Conservation (phyloP, 805 yeast genomes). For the Saccharomyces paradoxus region DNA sequence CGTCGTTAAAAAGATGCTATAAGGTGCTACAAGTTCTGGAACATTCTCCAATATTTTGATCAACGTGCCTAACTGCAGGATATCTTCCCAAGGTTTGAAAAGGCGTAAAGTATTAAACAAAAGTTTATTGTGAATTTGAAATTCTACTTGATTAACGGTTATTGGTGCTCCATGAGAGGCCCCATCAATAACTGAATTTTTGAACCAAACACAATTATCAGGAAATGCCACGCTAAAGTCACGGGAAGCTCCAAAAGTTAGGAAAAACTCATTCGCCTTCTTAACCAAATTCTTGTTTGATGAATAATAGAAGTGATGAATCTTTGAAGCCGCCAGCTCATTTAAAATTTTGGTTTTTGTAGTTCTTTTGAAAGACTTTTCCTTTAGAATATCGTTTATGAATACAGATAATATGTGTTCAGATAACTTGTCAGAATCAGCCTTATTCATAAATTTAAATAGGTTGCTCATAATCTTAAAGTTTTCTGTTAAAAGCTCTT, state of each 20-base stretch:
- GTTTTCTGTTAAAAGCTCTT: conserved; percentile 50
- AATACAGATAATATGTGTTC: conserved; percentile 39
- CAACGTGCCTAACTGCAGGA: conserved; percentile 48
- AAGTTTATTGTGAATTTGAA: conserved; percentile 59
- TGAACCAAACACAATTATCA: conserved; percentile 47
- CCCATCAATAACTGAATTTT: conserved; percentile 18
- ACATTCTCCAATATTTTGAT: conserved; percentile 41
- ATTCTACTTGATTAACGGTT: conserved; percentile 41
- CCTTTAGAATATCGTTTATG: conserved; percentile 46
- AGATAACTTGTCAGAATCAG: conserved; percentile 44
- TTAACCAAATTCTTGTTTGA: conserved; percentile 31
- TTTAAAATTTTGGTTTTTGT: conserved; percentile 71
- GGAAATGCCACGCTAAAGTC: conserved; percentile 39
- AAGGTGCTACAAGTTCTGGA: conserved; percentile 71
- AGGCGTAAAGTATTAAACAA: conserved; percentile 52
- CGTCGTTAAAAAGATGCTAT: conserved; percentile 47
- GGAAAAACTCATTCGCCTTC: conserved; percentile 40
- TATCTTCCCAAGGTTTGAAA: conserved; percentile 78
- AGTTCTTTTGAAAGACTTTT: conserved; percentile 51
- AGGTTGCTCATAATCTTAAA: conserved; percentile 55
- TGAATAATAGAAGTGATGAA: conserved; percentile 46
- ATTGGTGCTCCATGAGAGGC: conserved; percentile 36
- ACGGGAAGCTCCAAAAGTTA: conserved; percentile 41
- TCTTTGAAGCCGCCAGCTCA: conserved; percentile 58
- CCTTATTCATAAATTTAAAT: conserved; percentile 52